These are phyloP conservation scores for Stellera chamaejasme DNA, from an alignment of 345 rosid genomes.

Conservation along the genomic window DNA sequence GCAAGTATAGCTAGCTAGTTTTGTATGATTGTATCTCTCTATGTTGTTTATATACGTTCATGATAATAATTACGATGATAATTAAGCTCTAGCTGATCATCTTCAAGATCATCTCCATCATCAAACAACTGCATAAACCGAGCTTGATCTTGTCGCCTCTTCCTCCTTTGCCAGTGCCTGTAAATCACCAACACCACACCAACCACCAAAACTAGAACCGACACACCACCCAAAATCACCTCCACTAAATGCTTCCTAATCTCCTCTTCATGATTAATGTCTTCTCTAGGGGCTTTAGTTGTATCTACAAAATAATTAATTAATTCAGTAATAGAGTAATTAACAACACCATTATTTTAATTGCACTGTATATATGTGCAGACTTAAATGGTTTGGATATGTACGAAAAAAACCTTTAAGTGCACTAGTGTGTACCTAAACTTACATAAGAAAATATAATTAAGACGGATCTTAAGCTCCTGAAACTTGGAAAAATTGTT, in stretches of 20 bases:
- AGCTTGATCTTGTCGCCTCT: slow-evolving; percentile 80
- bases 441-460: too few species aligned
- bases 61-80: neutral
- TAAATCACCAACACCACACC: slow-evolving; percentile 31
- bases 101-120: slow-evolving; percentile 83
- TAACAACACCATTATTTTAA: too few species aligned
- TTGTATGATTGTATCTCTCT: too few species aligned
- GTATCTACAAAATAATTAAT: slow-evolving; percentile 24
- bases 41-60: slow-evolving; percentile 22
- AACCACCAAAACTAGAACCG: slow-evolving; percentile 27
- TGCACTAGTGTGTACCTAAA: too few species aligned
- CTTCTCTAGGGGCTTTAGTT: slow-evolving; percentile 15
- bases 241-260: slow-evolving; percentile 31
- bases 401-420: too few species aligned
- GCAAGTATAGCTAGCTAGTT: slow-evolving; percentile 9
- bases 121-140: slow-evolving; percentile 80
- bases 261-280: slow-evolving; percentile 10
- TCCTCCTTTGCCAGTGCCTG: slow-evolving; percentile 67
- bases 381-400: too few species aligned
- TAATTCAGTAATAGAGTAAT: too few species aligned
- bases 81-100: slow-evolving; percentile 39
- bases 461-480: too few species aligned
- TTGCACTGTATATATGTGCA: too few species aligned
- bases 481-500: too few species aligned
- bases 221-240: slow-evolving; percentile 29